Evolutionary conservation across 257 asterid genomes (phyloP).

Genomic region (Nicotiana otophora): DNA sequence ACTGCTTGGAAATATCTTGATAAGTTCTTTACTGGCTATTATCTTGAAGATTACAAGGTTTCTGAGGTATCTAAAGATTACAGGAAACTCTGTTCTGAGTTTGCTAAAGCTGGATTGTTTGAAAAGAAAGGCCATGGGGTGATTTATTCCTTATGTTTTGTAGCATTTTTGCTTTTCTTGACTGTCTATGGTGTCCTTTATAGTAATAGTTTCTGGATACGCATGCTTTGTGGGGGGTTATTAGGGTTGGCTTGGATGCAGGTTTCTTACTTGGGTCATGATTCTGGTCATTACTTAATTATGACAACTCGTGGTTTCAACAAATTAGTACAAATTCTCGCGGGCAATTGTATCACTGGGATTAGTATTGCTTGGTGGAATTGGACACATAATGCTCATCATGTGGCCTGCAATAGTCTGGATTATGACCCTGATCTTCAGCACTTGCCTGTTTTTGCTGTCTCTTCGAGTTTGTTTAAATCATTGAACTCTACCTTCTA

Average conservation of each 20-base stretch:
- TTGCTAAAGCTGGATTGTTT: constrained; percentile 34
- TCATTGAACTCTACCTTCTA: constrained; percentile 55
- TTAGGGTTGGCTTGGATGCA: constrained; percentile 42
- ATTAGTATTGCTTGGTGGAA: constrained; percentile 99
- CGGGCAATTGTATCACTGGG: constrained; percentile 85
- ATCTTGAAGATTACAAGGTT: constrained; percentile 30
- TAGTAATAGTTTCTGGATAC: constrained; percentile 22
- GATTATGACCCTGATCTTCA: constrained; percentile 92
- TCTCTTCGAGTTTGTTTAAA: constrained; percentile 44
- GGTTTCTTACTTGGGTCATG: constrained; percentile 75
- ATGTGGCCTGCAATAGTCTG: constrained; percentile 71
- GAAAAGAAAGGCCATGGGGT: constrained; percentile 43
- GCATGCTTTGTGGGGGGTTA: constrained; percentile 29
- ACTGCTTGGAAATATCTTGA: constrained; percentile 41
- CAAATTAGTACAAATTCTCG: constrained; percentile 50
- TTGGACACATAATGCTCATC: constrained; percentile 95
- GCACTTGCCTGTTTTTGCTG: constrained; percentile 82
- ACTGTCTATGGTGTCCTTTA: constrained; percentile 30
- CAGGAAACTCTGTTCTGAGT: constrained; percentile 24
- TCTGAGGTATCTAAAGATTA: constrained; percentile 44
- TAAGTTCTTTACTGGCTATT: constrained; percentile 31
- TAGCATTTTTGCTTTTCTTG: constrained; percentile 13
- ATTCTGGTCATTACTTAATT: constrained; percentile 80
- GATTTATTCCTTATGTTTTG: constrained; percentile 18
- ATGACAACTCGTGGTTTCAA: constrained; percentile 49